Percentiles rank a stretch among this genome's conserved stretches.
Evolutionary conservation across 768 basidiomycete species (phyloP).

Genomic region (Leccinum aurantiacum): DNA sequence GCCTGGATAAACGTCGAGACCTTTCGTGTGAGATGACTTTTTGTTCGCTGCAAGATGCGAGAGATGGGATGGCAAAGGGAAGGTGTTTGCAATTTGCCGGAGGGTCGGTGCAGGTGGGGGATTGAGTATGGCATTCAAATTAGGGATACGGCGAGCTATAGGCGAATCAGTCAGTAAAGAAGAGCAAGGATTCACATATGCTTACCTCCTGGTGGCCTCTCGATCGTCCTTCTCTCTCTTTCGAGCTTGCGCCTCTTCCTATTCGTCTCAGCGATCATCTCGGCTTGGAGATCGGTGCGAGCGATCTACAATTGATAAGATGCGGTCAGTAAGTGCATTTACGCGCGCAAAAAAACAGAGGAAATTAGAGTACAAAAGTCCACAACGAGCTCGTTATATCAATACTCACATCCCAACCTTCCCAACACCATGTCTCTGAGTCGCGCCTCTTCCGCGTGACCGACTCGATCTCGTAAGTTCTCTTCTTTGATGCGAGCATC

Average conservation of each 20-base stretch:
- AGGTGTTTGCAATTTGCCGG: slow-evolving; percentile 63
- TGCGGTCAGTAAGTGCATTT: slow-evolving; percentile 8
- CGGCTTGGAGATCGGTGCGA: slow-evolving; percentile 76
- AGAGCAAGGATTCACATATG: slow-evolving; percentile 10
- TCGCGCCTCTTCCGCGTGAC: slow-evolving; percentile 59
- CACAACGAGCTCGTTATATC: slow-evolving; percentile 4
- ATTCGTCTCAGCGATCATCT: slow-evolving; percentile 89
- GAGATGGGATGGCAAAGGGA: slow-evolving; percentile 43
- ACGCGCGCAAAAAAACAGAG: neutral
- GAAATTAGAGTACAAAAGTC: slow-evolving; percentile 4
- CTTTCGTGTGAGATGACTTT: slow-evolving; percentile 17
- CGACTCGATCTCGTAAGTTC: slow-evolving; percentile 64
- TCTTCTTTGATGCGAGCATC: slow-evolving; percentile 74
- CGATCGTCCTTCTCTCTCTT: slow-evolving; percentile 76
- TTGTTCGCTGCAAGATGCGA: slow-evolving; percentile 25
- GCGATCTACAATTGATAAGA: slow-evolving; percentile 48
- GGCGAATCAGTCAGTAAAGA: slow-evolving; percentile 5
- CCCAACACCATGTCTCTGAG: slow-evolving; percentile 81
- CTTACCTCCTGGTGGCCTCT: slow-evolving; percentile 74
- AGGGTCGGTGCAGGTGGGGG: slow-evolving; percentile 59
- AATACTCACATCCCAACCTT: slow-evolving; percentile 80
- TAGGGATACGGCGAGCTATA: slow-evolving; percentile 60
- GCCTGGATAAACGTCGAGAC: slow-evolving; percentile 18
- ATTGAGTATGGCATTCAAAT: slow-evolving; percentile 40
- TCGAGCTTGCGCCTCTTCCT: slow-evolving; percentile 83